phyloP scores from a whole-genome alignment of 2,329 filamentous ascomycete genomes.

The Fonsecaea monophora region DNA sequence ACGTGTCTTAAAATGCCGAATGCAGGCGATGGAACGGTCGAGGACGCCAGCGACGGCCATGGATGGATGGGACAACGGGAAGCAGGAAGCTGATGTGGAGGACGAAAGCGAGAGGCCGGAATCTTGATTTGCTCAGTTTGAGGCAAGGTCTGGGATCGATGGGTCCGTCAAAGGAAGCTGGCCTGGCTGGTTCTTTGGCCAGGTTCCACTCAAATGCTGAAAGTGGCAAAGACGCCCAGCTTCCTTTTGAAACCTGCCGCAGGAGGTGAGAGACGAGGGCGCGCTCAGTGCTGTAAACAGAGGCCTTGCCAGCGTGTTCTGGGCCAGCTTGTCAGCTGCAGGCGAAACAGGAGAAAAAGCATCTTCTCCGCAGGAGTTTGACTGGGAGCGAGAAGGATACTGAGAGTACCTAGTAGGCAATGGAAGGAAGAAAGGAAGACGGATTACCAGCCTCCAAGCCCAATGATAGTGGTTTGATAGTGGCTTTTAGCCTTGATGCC shows the following conservation, averaged over 20 bases:
- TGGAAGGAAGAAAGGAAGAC: neutral
- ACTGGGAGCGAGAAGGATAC: neutral
- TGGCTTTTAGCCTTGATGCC: constrained; percentile 7
- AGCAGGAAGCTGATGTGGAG: constrained; percentile 2
- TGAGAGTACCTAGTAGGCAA: neutral
- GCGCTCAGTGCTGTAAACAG: neutral
- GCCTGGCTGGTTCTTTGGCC: constrained; percentile 12
- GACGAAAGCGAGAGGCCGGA: neutral
- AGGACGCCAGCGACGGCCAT: constrained; percentile 1
- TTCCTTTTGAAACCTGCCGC: constrained; percentile 2
- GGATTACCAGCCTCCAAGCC: constrained; percentile 1
- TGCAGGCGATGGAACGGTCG: constrained; percentile 4
- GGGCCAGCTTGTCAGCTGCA: constrained; percentile 6
- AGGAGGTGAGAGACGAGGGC: neutral
- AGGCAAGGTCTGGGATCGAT: constrained; percentile 8
- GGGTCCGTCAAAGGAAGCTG: neutral
- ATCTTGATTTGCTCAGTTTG: constrained; percentile 28
- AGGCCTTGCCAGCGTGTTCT: neutral
- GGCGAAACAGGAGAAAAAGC: neutral
- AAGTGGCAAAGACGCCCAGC: constrained; percentile 16
- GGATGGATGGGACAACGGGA: constrained; percentile 6
- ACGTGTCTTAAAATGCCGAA: constrained; percentile 4
- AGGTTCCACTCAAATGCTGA: constrained; percentile 16
- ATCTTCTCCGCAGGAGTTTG: neutral
- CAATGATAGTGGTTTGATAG: constrained; percentile 6